A percentile compares a stretch with the other conserved stretches of the same genome.
These are phyloP conservation scores for Porcisia hertigi DNA, from an alignment of 208 protist genomes.

Conservation along the genomic window DNA sequence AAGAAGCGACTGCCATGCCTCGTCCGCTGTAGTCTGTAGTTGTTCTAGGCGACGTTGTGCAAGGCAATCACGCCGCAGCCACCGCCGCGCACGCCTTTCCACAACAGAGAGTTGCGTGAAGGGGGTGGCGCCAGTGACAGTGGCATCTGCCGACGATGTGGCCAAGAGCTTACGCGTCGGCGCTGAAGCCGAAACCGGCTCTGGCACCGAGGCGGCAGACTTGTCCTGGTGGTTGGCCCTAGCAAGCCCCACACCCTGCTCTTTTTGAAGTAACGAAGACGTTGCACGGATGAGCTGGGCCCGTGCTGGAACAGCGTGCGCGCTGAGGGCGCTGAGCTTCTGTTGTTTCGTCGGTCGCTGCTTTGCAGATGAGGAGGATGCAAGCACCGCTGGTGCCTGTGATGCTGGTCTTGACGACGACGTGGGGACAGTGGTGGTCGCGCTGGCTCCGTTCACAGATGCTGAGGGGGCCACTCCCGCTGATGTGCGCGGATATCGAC, in stretches of 20 bases:
- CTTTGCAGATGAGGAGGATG: neutral
- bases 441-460: neutral
- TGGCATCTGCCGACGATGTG: neutral
- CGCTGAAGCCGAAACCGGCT: neutral
- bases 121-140: neutral
- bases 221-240: neutral
- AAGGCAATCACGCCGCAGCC: slow-evolving; percentile 1
- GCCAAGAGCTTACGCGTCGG: neutral
- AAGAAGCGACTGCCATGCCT: slow-evolving; percentile 20
- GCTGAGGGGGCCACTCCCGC: neutral
- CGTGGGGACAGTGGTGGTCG: neutral
- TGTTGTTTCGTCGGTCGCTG: neutral
- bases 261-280: neutral
- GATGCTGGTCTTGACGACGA: neutral
- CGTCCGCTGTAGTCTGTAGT: slow-evolving; percentile 13
- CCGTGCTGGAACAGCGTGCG: slow-evolving; percentile 1
- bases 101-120: slow-evolving; percentile 32
- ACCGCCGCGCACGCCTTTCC: slow-evolving; percentile 26
- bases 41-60: slow-evolving; percentile 10
- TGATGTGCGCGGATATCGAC: slow-evolving; percentile 25
- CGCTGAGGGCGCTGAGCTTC: slow-evolving; percentile 13
- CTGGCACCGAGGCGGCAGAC: neutral
- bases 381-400: neutral
- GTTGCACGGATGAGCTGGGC: neutral
- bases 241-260: neutral